These are phyloP conservation scores for Hemileia vastatrix DNA, from an alignment of 1,284 basidiomycete species.

Conservation along the genomic window DNA sequence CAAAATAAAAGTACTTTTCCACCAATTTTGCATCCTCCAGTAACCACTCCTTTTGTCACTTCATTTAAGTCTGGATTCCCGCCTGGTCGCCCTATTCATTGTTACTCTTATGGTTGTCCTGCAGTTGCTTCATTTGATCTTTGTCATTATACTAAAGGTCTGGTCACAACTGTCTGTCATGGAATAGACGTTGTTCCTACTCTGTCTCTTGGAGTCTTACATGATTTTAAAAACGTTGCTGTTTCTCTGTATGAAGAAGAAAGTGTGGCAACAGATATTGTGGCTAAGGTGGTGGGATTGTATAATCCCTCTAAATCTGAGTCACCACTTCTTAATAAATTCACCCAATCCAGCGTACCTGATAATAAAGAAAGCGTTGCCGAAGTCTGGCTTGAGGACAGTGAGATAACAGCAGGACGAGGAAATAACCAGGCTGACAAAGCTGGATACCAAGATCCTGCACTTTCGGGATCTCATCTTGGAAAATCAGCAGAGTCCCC, in stretches of 20 bases:
- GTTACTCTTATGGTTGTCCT: slow-evolving; percentile 48
- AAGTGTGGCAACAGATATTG: slow-evolving; percentile 48
- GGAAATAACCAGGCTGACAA: slow-evolving; percentile 19
- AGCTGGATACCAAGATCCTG: slow-evolving; percentile 35
- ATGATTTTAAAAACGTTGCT: slow-evolving; percentile 50
- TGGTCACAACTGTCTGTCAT: slow-evolving; percentile 49
- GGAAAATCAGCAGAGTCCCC: slow-evolving; percentile 21
- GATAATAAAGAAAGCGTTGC: slow-evolving; percentile 6
- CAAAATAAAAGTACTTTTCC: slow-evolving; percentile 26
- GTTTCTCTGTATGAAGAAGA: slow-evolving; percentile 46
- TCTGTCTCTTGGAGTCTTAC: slow-evolving; percentile 48
- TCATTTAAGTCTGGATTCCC: slow-evolving; percentile 46
- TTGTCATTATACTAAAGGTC: slow-evolving; percentile 45
- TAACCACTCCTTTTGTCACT: slow-evolving; percentile 49
- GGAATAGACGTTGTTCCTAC: slow-evolving; percentile 46
- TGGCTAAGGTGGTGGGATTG: slow-evolving; percentile 45
- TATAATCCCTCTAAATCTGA: slow-evolving; percentile 30
- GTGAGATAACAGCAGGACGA: slow-evolving; percentile 11
- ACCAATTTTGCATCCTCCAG: slow-evolving; percentile 38
- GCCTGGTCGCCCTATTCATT: slow-evolving; percentile 49
- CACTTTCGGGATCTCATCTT: slow-evolving; percentile 19
- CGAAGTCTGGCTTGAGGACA: background rate
- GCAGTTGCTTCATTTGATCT: slow-evolving; percentile 49
- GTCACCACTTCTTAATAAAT: background rate
- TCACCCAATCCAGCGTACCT: slow-evolving; percentile 19